Base-by-base conservation (phyloP, 306 rosid species). In the Glycine latifolia region DNA sequence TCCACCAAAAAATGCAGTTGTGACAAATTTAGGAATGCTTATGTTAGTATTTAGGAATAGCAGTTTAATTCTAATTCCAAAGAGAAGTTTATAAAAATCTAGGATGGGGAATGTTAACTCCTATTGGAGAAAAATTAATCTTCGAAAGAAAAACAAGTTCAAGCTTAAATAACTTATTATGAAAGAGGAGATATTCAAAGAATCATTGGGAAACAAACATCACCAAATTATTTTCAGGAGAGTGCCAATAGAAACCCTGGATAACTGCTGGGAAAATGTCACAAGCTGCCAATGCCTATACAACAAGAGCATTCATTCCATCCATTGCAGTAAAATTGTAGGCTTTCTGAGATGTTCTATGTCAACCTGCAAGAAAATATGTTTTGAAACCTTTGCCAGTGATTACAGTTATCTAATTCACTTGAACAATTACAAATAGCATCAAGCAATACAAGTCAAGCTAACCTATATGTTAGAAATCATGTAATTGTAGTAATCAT, bases 161-260 rank as follows among this genome's bases (percentile, higher is more conserved):
- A n/a, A 76, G 48, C 50, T 61, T 48, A 68, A 20, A 47, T 13
- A 49, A 26, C 50, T 12, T 35, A 73, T 37, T 54, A 44, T 3
- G 44, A 62, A 62, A 76, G 58, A 16, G 17, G 16, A 70, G 55
- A 81, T 68, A 35, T 5, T 8, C 13, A 52, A 20, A 80, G 41
- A 79, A 53, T 61, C 72, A 35, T 20, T 14, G 44, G 59, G 50
- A 73, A 79, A 73, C 76, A 75, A 62, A 79, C 71, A 65, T 81
- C 89, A 92, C 97, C 93, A 88, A 85, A 85, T 86, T 92, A 79
- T 88, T 92, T 80, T 89, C 85, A 69, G 95, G 97, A 63, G 91
- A 85, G 65, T 59, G 88, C 91, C 89, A 92, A 87, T 87, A 92
- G 88, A 92, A 89, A 61, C 95, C 97, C 77, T 92, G 95, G 80